Base-by-base conservation (phyloP, 495 filamentous ascomycete genomes). In the Neurospora hispaniola region DNA sequence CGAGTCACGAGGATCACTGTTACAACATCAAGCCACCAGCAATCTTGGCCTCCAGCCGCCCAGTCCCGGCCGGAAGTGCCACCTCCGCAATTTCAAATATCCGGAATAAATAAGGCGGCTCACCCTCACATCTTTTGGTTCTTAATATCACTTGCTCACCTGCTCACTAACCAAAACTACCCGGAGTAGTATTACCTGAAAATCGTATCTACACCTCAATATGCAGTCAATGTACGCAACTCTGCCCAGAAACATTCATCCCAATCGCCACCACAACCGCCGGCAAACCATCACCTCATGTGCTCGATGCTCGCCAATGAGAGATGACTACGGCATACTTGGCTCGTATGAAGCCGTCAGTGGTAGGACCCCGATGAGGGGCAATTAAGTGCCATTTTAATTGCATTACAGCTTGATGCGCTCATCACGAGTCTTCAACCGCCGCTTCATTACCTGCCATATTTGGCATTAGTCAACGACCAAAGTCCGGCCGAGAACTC, bases 91-190 rank as follows among this genome's bases (percentile, higher is more conserved):
- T 66, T n/a, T 27, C 59, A 72, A 78, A 77, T 78, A 59, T 74
- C 71, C 73, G 72, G 77, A 74, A 16, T 77, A 77, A 77, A 78
- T 78, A 74, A 69, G 35, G 71, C 75, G 72, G 74, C 23, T 16
- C 62, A 43, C 48, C 23, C 20, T 43, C 42, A 59, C 43, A 59
- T 59, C 71, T 42, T 43, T 35, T 62, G 27, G 27, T 16, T 62
- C 27, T 27, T 62, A 35, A 62, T 62, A 62, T 62, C 12, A 18
- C 2, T 27, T 2, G 23, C 54, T 18, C 46, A 38, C 42, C 43
- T 69, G 35, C 18, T 39, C 35, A 72, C 35, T 11, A 23, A 18
- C 46, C n/a, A 31, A 5, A 62, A 35, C 27, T 2, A 35, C 7
- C 12, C 0, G 27, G 5, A 62, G 27, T 62, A 62, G 12, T 35